Evolutionary conservation across 768 basidiomycete genomes (phyloP), one percentile per base, ranked within the genome.

Genomic region (Porphyrellus cyaneotinctus): DNA sequence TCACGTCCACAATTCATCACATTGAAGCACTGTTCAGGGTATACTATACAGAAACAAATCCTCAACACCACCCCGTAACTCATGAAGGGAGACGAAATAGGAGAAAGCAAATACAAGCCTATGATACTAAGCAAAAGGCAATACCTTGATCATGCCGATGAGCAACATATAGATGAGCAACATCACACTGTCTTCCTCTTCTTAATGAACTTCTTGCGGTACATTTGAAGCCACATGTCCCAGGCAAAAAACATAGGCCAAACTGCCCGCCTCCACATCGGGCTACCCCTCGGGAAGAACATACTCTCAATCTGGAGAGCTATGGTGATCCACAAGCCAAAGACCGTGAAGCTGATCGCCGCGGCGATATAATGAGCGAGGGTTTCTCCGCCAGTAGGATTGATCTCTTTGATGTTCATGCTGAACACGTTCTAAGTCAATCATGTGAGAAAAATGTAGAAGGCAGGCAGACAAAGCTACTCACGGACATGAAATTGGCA

Each of bases 291-390:
- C 2, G 52, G 56, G 26, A 71, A 60, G 45, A 69, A 60, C 2
- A 0, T 18, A 28, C 67, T 71, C 6, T 71, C 46, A 1, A 44
- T 20, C 33, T 83, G 82, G 59, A 81, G 75, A 8, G 81, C 75
- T 32, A 83, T 66, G 30, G 82, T 73, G 18, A 79, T 59, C 81
- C 83, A 85, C n/a, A 76, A 55, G 10, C 80, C 79, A 12, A 75
- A 51, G 8, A 74, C 11, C 0, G 82, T 86, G 37, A 85, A 63
- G 1, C 73, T 61, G 9, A 83, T 35, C 2, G 81, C 75, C 2
- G 65, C 58, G 15, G 61, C 73, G 31, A 75, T 24, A 41, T 75
- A 83, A 44, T 74, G 72, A 3, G 33, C 36, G 1, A 82, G 58
- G 0, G 74, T 73, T 43, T 60, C 59, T 39, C 46, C 52, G 6